Evolutionary conservation across 2,329 filamentous ascomycete species (phyloP), one percentile per base, ranked within the genome.

Genomic region (Bipolaris sorokiniana): DNA sequence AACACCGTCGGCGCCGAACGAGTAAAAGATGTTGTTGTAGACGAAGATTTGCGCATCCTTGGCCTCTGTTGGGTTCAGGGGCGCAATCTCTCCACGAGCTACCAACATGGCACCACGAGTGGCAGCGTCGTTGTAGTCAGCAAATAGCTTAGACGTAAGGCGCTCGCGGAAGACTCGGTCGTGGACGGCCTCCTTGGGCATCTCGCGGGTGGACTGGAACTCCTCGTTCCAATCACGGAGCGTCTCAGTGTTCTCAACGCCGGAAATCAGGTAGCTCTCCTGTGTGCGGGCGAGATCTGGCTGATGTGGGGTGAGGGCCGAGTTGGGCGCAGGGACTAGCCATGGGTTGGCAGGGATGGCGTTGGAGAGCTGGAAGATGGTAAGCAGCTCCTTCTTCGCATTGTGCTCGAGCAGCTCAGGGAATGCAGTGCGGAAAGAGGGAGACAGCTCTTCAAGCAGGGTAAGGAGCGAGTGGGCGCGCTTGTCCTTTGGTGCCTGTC

Each of bases 1-100:
- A 44, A 98, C 95, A 50, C 95, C 96, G 76, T 99, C 95, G 42
- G 95, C 94, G 61, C 95, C 95, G 68, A 97, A 98, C 0, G 95
- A 98, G 82, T 97, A 99, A 82, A 99, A 99, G 66, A 99, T 92
- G 79, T 99, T 99, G 83, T 98, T 98, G 82, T 98, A 97, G 22
- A 99, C 94, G 71, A 97, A 99, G 64, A 99, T 99, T 76, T 99
- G 95, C 3, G 95, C 95, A 76, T 99, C 94, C 65, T 85, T 87
- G 62, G 84, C 88, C 79, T 99, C 95, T 0, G 94, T 98, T 6
- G 95, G 96, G 80, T 99, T 99, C 52, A 99, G 80, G 6, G 95
- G 92, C 18, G 92, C 88, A 62, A 99, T 90, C 76, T 99, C 95
- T 51, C 95, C 95, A 55, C 91, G 86, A 22, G 93, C 94, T 51